Evolutionary conservation across 805 yeast species (phyloP).

Genomic region (Suhomyces prunicola): DNA sequence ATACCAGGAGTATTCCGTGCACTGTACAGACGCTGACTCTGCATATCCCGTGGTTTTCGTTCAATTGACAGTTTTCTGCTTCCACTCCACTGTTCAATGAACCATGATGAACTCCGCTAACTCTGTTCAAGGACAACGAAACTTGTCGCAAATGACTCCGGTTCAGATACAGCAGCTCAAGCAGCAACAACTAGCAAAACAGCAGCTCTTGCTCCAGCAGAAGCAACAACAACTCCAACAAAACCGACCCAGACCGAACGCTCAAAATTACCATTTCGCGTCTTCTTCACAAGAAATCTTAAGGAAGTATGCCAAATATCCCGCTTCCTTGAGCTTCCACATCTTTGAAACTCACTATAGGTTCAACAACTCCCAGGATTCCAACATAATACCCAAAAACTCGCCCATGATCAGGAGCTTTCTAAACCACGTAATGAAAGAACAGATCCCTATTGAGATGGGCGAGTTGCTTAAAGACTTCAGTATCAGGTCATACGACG

Average conservation of each 20-base stretch:
- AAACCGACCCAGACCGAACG: conserved; percentile 19
- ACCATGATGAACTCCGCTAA: conserved; percentile 3
- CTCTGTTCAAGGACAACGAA: conserved; percentile 3
- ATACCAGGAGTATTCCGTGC: not conserved
- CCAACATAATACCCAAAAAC: conserved; percentile 70
- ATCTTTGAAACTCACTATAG: conserved; percentile 89
- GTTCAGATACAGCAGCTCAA: conserved; percentile 11
- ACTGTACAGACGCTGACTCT: not conserved
- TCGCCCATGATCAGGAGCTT: conserved; percentile 79
- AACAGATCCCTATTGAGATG: conserved; percentile 84
- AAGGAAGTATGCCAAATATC: conserved; percentile 69
- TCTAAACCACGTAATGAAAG: conserved; percentile 71
- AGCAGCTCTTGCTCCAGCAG: conserved; percentile 22
- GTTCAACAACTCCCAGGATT: conserved; percentile 84
- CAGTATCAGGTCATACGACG: conserved; percentile 81
- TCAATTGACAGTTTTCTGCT: not conserved
- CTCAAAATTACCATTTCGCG: conserved; percentile 51
- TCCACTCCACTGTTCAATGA: no score
- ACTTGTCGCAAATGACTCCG: conserved; percentile 5
- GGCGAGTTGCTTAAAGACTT: conserved; percentile 88
- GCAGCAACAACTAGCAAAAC: conserved; percentile 11
- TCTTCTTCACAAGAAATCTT: conserved; percentile 72
- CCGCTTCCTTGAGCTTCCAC: conserved; percentile 84
- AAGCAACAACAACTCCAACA: conserved; percentile 19
- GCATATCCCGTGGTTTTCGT: not conserved